Evolutionary conservation across 2,329 filamentous ascomycete species (phyloP).

Genomic region (Botrytis fragariae): DNA sequence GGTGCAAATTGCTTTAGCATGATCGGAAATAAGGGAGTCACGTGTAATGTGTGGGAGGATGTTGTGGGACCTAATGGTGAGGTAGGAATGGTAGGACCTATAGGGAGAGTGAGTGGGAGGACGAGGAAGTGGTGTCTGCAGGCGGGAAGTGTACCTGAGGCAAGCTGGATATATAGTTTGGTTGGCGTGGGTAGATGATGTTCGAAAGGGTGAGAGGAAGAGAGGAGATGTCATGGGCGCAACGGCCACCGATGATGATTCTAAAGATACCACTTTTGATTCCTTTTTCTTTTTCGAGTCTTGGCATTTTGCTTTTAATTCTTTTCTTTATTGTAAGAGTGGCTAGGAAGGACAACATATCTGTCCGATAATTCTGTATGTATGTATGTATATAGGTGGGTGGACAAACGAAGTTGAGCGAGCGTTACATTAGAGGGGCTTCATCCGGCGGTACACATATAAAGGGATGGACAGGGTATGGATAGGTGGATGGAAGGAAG

Average conservation of each 20-base stretch:
- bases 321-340: background rate
- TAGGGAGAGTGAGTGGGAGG: conserved; percentile 32
- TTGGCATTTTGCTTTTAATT: background rate
- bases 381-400: conserved; percentile 8
- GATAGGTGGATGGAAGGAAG: background rate
- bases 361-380: background rate
- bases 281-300: background rate
- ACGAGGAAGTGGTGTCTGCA: conserved; percentile 36
- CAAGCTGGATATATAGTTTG: conserved; percentile 34
- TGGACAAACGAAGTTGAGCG: background rate
- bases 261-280: conserved; percentile 5
- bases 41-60: conserved; percentile 35
- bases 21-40: conserved; percentile 31
- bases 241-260: background rate
- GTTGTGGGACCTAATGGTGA: conserved; percentile 32
- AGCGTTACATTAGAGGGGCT: conserved; percentile 5
- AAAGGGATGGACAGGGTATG: conserved; percentile 10
- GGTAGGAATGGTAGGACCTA: conserved; percentile 29
- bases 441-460: background rate
- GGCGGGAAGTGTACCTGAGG: conserved; percentile 28
- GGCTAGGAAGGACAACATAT: background rate
- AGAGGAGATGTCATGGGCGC: background rate
- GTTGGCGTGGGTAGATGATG: conserved; percentile 19
- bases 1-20: conserved; percentile 31
- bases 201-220: background rate